These are phyloP conservation scores for Lyophyllum semitale DNA, from an alignment of 768 basidiomycete species.

Conservation along the genomic window DNA sequence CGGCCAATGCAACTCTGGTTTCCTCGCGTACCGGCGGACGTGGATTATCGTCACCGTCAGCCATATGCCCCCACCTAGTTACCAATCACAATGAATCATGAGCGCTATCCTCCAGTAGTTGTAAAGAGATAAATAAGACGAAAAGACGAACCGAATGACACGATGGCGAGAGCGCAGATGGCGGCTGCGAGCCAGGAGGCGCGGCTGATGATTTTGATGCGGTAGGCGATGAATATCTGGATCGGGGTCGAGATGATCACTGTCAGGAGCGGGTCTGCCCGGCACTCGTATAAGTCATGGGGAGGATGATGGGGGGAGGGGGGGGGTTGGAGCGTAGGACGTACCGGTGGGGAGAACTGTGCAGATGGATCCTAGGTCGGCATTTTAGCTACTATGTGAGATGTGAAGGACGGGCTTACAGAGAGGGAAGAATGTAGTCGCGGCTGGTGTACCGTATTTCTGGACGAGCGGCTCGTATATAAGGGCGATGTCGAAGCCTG, in stretches of 20 bases:
- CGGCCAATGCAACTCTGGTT: slow-evolving; percentile 45
- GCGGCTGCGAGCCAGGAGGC: slow-evolving; percentile 32
- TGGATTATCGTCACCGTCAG: slow-evolving; percentile 33
- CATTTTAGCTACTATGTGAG: slow-evolving; percentile 2
- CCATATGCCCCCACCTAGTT: slow-evolving; percentile 44
- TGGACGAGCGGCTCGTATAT: slow-evolving; percentile 49
- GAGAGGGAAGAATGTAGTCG: slow-evolving; percentile 36
- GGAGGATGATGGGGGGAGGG: too few species aligned
- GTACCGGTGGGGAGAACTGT: slow-evolving; percentile 29
- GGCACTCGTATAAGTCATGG: too few species aligned
- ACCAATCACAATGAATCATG: too few species aligned
- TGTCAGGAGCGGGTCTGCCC: slow-evolving; percentile 27
- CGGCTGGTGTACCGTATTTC: slow-evolving; percentile 38
- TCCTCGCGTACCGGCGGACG: slow-evolving; percentile 37
- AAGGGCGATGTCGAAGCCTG: slow-evolving; percentile 44
- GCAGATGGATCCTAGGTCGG: too few species aligned
- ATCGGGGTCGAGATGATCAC: slow-evolving; percentile 44
- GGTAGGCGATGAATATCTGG: slow-evolving; percentile 48
- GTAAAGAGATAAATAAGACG: too few species aligned
- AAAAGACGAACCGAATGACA: slow-evolving; percentile 34
- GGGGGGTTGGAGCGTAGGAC: too few species aligned
- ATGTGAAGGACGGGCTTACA: slow-evolving; percentile 19
- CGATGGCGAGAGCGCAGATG: slow-evolving; percentile 34
- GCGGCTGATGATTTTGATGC: slow-evolving; percentile 42
- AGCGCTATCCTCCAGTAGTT: neutral